These are phyloP conservation scores for Beta vulgaris DNA, from an alignment of 148 eudicot genomes.

Conservation along the genomic window DNA sequence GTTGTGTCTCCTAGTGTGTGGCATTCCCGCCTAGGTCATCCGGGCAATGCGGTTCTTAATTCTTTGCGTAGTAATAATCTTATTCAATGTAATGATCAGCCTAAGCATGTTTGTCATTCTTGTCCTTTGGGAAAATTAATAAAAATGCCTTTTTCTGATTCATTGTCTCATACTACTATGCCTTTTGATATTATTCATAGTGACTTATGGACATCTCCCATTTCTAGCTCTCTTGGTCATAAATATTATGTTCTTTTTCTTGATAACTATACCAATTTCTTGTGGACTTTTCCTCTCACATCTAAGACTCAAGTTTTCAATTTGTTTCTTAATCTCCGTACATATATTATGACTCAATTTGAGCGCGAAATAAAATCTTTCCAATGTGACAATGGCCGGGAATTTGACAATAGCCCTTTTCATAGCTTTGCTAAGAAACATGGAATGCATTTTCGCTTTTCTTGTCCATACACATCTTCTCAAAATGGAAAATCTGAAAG, in stretches of 20 bases:
- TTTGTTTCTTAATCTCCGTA: background rate
- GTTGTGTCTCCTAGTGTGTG: background rate
- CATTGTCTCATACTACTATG: background rate
- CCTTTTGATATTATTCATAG: background rate
- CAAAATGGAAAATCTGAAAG: conserved; percentile 14
- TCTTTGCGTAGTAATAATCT: background rate
- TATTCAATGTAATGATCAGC: background rate
- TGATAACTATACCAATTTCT: background rate
- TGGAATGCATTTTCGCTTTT: background rate
- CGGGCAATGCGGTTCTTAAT: background rate
- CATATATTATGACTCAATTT: background rate
- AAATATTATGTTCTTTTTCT: background rate
- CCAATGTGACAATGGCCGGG: background rate
- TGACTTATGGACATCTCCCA: too few species aligned
- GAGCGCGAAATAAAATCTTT: background rate
- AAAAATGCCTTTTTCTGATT: background rate
- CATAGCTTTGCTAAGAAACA: background rate
- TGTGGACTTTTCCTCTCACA: background rate
- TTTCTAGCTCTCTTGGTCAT: too few species aligned
- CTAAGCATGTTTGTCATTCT: conserved; percentile 10
- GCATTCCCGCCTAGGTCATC: too few species aligned
- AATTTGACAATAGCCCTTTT: background rate
- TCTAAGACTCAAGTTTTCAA: conserved; percentile 1
- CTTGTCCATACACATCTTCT: conserved; percentile 12
- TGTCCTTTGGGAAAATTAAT: conserved; percentile 2